These are phyloP conservation scores for Ailanthus altissimus DNA, from an alignment of 345 rosid species.

Conservation along the genomic window DNA sequence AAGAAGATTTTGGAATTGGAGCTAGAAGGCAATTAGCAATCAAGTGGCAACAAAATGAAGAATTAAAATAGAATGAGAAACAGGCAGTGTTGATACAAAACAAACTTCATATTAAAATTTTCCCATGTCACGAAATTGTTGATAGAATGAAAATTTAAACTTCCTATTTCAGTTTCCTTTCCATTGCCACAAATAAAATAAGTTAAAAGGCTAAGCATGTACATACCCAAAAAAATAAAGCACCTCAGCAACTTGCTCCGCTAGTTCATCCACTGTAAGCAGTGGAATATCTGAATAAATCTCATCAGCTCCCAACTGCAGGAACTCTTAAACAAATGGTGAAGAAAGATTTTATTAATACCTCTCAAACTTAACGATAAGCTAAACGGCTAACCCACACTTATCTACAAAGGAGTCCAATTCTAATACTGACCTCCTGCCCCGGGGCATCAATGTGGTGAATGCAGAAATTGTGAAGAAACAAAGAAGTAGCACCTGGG, in stretches of 20 bases:
- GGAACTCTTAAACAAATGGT: constrained; percentile 49
- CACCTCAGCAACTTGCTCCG: constrained; percentile 64
- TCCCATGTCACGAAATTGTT: neutral
- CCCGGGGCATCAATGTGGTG: constrained; percentile 73
- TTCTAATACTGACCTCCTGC: constrained; percentile 56
- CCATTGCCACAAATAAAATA: neutral
- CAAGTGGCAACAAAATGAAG: neutral
- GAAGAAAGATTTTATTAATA: constrained; percentile 28
- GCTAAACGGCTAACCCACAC: neutral
- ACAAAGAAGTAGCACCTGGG: constrained; percentile 58
- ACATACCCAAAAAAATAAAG: constrained; percentile 56
- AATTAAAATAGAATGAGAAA: neutral
- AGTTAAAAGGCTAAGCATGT: neutral
- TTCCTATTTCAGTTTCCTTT: neutral
- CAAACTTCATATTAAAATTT: neutral
- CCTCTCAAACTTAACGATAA: constrained; percentile 13
- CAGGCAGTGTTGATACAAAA: neutral
- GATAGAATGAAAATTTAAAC: neutral
- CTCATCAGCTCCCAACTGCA: constrained; percentile 67
- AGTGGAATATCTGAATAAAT: constrained; percentile 50
- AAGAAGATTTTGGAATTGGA: too few species aligned
- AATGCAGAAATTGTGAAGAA: constrained; percentile 64
- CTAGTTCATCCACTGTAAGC: constrained; percentile 59
- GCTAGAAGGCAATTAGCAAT: neutral
- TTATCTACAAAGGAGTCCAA: neutral